Conservation (phyloP, 1,284 basidiomycete species). For the Pyrrhoderma noxium region DNA sequence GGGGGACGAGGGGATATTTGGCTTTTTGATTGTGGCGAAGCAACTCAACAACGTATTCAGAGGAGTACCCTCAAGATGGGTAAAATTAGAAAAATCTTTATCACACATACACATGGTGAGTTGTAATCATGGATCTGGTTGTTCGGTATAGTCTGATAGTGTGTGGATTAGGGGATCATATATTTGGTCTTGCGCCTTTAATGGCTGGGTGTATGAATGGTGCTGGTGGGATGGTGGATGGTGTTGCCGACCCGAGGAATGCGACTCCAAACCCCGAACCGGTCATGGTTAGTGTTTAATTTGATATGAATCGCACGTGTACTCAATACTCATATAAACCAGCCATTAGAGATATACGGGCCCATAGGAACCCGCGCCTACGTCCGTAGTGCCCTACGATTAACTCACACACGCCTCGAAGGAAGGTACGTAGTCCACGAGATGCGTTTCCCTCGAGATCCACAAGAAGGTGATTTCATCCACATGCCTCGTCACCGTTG, state of each 20-base stretch:
- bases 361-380: conserved; percentile 81
- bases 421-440: conserved; percentile 87
- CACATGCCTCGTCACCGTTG: conserved; percentile 39
- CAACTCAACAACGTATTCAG: conserved; percentile 78
- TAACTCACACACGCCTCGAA: conserved; percentile 67
- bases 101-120: conserved; percentile 87
- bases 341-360: conserved; percentile 82
- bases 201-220: conserved; percentile 63
- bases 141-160: background rate
- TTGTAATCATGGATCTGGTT: conserved; percentile 3
- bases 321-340: conserved; percentile 21
- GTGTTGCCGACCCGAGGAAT: conserved; percentile 50
- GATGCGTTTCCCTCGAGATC: conserved; percentile 58
- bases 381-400: conserved; percentile 63
- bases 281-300: conserved; percentile 18
- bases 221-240: conserved; percentile 57
- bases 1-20: conserved; percentile 51
- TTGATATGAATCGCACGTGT: background rate
- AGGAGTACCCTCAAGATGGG: conserved; percentile 68
- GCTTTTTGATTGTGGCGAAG: conserved; percentile 91
- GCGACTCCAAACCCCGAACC: conserved; percentile 20
- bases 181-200: conserved; percentile 74
- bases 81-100: conserved; percentile 80
- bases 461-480: conserved; percentile 41
- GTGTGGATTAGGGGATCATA: conserved; percentile 70